A percentile compares a stretch with the other conserved stretches of the same genome.
phyloP scores from a whole-genome alignment of 176 grass and related monocot genomes.

The Zea luxurians region DNA sequence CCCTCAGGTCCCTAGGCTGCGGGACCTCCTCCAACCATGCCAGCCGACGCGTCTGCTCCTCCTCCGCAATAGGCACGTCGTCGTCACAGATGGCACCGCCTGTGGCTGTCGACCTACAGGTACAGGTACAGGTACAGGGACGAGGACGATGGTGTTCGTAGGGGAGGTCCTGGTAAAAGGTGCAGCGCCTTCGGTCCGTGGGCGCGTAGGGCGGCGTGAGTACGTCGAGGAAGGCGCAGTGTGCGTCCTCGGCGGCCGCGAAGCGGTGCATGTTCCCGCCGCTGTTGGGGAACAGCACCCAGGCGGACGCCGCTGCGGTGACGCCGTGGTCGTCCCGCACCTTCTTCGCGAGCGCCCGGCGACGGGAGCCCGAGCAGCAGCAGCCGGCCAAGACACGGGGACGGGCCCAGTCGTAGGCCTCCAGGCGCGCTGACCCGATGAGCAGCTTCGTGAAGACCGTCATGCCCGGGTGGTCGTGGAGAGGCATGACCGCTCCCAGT shows the following conservation, averaged over 20 bases:
- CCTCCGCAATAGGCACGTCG: background rate
- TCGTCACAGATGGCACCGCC: background rate
- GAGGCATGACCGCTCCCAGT: conserved; percentile 39
- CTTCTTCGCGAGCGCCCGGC: too few relatives aligned
- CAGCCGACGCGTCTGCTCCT: background rate
- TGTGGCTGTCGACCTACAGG: conserved; percentile 2
- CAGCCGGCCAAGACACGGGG: background rate
- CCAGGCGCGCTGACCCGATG: conserved; percentile 47
- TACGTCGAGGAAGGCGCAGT: conserved; percentile 57
- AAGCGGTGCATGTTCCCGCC: conserved; percentile 68
- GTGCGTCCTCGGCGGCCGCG: conserved; percentile 20
- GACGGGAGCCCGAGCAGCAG: background rate
- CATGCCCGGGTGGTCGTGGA: conserved; percentile 64
- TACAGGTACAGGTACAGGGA: background rate
- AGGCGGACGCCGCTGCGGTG: conserved; percentile 36
- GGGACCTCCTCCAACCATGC: conserved; percentile 49
- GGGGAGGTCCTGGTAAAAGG: background rate
- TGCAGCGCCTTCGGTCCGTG: conserved; percentile 13
- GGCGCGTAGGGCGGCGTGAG: conserved; percentile 46
- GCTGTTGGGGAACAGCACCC: conserved; percentile 49
- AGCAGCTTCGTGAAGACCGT: conserved; percentile 65
- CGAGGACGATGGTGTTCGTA: background rate
- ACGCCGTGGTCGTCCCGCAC: conserved; percentile 45
- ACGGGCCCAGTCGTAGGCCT: conserved; percentile 50
- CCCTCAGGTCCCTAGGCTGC: conserved; percentile 24